Evolutionary conservation across 768 basidiomycete genomes (phyloP), one percentile per base, ranked within the genome.

Genomic region (Mycena leptocephala): DNA sequence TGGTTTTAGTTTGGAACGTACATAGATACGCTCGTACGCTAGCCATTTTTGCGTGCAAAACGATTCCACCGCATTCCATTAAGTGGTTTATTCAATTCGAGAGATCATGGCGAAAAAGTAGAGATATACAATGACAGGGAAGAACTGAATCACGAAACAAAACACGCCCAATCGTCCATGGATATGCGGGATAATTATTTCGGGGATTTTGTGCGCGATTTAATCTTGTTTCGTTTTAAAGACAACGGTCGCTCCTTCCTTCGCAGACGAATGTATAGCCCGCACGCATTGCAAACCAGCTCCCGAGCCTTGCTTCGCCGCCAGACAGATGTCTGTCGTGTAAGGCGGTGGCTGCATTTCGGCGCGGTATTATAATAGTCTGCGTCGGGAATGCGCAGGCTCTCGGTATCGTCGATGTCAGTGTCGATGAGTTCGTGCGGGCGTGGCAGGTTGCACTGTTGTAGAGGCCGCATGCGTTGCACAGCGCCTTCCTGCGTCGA

Each of bases 221-320:
- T 43, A 30, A 74, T 67, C 26, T 61, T 55, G 53, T 67, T 74
- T 28, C 64, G 30, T 6, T 37, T 9, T 30, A 74, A 30, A 26
- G 30, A 64, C 5, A 74, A n/a, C 55, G 72, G 72, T 35, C 72
- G 26, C 18, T 58, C 63, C 43, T 39, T 43, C 5, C 72, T 64
- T 4, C 71, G 61, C 11, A 72, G 35, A 20, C 62, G 71, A 4
- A 18, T 22, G 32, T 72, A 72, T 1, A 74, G 63, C n/a, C 72
- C 72, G 37, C 72, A 74, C n/a, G 72, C 72, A 46, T 74, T 74
- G 53, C 72, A 74, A 5, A 74, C 63, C 32, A 39, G 72, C 22
- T 4, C 37, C 3, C 72, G 63, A n/a, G 63, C n/a, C 65, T 74
- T 74, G 41, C 51, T 66, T 10, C 72, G 43, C 5, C 72, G 63